Evolutionary conservation across 2,329 filamentous ascomycete genomes (phyloP).

Genomic region (Nemania diffusa): DNA sequence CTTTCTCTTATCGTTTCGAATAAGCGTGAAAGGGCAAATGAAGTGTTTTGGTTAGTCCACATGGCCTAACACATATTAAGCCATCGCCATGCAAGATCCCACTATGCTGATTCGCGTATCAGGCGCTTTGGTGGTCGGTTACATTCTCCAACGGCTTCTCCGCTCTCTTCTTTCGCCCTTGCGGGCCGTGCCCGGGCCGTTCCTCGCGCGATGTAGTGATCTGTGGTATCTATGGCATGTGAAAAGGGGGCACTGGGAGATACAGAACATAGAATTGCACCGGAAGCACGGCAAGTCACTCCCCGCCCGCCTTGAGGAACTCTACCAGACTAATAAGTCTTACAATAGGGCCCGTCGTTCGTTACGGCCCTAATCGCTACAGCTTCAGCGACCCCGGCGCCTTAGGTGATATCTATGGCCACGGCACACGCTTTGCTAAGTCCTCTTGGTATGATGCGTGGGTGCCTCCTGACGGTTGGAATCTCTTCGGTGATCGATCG

Average conservation of each 20-base stretch:
- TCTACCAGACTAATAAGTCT: not conserved
- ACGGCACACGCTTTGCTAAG: slow-evolving; percentile 50
- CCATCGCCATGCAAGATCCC: slow-evolving; percentile 2
- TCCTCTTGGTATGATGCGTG: slow-evolving; percentile 50
- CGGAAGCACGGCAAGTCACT: slow-evolving; percentile 19
- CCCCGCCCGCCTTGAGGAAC: not conserved
- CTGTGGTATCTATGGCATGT: slow-evolving; percentile 29
- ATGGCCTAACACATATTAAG: not conserved
- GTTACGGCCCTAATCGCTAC: slow-evolving; percentile 60
- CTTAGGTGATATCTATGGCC: slow-evolving; percentile 56
- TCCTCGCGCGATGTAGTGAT: slow-evolving; percentile 28
- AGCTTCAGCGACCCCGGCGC: slow-evolving; percentile 56
- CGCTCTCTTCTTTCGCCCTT: slow-evolving; percentile 19
- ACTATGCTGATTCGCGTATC: not conserved
- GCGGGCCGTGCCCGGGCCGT: slow-evolving; percentile 28
- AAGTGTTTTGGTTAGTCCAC: not conserved
- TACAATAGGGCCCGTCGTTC: slow-evolving; percentile 53
- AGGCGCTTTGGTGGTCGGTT: slow-evolving; percentile 6
- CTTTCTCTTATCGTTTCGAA: not conserved
- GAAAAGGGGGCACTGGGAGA: slow-evolving; percentile 21
- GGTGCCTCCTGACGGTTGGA: slow-evolving; percentile 38
- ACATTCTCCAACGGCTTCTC: slow-evolving; percentile 9
- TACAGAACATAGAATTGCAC: slow-evolving; percentile 23
- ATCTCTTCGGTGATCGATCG: slow-evolving; percentile 48
- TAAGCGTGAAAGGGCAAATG: not conserved